Conservation (phyloP, 2,329 filamentous ascomycete genomes). For the Alternaria rosae region DNA sequence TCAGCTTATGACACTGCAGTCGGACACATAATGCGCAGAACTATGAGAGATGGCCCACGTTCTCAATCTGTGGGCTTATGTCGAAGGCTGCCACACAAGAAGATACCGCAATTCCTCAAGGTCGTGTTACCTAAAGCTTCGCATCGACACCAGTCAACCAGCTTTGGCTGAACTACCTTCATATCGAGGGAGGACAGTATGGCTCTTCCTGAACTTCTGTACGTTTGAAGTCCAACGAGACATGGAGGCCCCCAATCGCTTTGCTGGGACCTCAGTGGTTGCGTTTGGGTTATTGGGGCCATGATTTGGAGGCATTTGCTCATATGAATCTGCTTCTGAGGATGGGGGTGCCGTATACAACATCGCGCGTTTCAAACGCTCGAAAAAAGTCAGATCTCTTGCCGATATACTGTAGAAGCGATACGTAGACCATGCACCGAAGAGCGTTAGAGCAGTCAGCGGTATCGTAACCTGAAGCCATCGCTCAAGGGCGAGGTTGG, state of each 20-base stretch:
- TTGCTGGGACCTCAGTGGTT: background rate
- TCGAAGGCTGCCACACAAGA: background rate
- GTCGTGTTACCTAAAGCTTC: background rate
- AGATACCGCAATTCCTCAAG: background rate
- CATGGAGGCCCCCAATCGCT: background rate
- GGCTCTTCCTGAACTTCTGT: background rate
- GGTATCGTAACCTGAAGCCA: slow-evolving; percentile 53
- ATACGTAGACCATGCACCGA: slow-evolving; percentile 25
- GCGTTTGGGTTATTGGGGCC: background rate
- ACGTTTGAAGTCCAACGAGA: background rate
- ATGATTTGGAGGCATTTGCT: background rate
- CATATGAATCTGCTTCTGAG: background rate
- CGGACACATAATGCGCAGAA: background rate
- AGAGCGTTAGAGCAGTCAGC: slow-evolving; percentile 44
- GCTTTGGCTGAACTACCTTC: background rate
- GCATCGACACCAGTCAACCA: background rate
- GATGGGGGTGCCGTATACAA: background rate
- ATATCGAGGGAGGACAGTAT: background rate
- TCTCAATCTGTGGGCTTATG: background rate
- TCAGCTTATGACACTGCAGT: background rate
- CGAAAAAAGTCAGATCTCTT: background rate
- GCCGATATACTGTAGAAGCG: slow-evolving; percentile 14
- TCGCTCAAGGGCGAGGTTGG: slow-evolving; percentile 37
- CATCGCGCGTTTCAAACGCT: background rate
- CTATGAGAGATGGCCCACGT: background rate